These are phyloP conservation scores for Phaseolus coccineus DNA, from an alignment of 331 rosid genomes.

Conservation along the genomic window DNA sequence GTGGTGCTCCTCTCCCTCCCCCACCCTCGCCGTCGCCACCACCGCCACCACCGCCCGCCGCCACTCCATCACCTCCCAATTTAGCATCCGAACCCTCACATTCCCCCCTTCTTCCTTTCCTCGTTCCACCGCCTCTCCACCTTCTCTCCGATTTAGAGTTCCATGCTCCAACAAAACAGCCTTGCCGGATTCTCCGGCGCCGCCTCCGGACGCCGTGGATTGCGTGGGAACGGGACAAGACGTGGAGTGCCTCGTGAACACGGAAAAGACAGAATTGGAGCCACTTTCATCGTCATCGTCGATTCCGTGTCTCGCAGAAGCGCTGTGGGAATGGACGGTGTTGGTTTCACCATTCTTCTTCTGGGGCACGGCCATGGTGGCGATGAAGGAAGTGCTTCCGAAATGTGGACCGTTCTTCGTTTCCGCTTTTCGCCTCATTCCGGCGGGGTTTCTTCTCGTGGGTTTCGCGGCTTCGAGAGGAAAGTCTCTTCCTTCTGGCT, in stretches of 20 bases:
- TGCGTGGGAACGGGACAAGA: constrained; percentile 78
- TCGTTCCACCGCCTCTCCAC: background rate
- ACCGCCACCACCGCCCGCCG: constrained; percentile 17
- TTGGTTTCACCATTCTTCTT: constrained; percentile 92
- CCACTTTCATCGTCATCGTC: background rate
- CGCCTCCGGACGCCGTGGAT: constrained; percentile 49
- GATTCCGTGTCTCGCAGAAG: constrained; percentile 37
- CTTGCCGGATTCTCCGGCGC: background rate
- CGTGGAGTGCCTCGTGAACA: constrained; percentile 53
- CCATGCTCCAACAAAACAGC: constrained; percentile 40
- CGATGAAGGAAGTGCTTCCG: constrained; percentile 92
- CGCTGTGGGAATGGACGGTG: constrained; percentile 71
- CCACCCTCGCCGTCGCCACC: background rate
- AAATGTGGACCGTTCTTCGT: constrained; percentile 85
- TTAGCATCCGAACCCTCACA: background rate
- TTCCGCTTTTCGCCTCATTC: constrained; percentile 84
- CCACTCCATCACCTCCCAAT: constrained; percentile 23
- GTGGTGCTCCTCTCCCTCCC: constrained; percentile 46
- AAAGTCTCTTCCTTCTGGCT: constrained; percentile 75
- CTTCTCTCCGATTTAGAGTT: constrained; percentile 43
- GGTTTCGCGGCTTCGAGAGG: constrained; percentile 80
- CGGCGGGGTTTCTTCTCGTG: constrained; percentile 87
- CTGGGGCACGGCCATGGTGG: constrained; percentile 99
- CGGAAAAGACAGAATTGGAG: constrained; percentile 12
- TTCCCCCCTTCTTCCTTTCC: constrained; percentile 25